Percentiles rank a stretch among this genome's conserved stretches.
phyloP scores from a whole-genome alignment of 192 early-diverging fungal genomes.

The Rhizophagus prolifer region DNA sequence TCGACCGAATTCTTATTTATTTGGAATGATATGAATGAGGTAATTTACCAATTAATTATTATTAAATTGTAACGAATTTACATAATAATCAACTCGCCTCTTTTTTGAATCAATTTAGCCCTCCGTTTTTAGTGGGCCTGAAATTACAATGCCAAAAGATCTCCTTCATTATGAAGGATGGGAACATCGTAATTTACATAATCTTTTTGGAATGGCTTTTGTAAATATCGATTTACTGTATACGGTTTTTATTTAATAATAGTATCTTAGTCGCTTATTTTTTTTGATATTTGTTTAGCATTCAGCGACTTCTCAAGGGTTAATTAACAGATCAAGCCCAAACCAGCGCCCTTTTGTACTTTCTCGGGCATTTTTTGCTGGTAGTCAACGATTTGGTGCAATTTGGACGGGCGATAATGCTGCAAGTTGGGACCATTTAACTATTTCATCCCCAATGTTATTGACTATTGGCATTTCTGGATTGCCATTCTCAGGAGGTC shows the following conservation, averaged over 20 bases:
- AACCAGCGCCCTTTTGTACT: conserved; percentile 87
- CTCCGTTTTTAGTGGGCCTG: conserved; percentile 94
- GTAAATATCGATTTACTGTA: conserved; percentile 36
- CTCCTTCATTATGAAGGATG: conserved; percentile 79
- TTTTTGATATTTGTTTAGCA: conserved; percentile 51
- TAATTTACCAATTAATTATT: not conserved
- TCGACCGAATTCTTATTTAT: conserved; percentile 79
- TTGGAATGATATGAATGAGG: conserved; percentile 99
- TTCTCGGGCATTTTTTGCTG: conserved; percentile 94
- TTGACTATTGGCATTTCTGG: conserved; percentile 84
- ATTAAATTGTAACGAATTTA: not conserved
- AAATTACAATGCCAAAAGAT: conserved; percentile 96
- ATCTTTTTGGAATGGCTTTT: conserved; percentile 85
- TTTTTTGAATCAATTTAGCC: conserved; percentile 50
- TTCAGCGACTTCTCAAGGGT: conserved; percentile 81
- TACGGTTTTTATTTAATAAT: not conserved
- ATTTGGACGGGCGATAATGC: conserved; percentile 99
- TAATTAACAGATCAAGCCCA: conserved; percentile 58
- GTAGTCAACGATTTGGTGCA: conserved; percentile 92
- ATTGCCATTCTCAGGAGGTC: conserved; percentile 78
- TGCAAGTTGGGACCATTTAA: conserved; percentile 86
- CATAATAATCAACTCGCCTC: conserved; percentile 9
- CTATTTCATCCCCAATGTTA: conserved; percentile 83
- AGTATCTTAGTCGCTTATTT: not conserved
- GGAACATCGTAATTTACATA: conserved; percentile 97